Percentiles rank a stretch among this genome's conserved stretches.
These are phyloP conservation scores for Straminergon stramineum DNA, from an alignment of 225 moss, liverwort and hornwort species.

Conservation along the genomic window DNA sequence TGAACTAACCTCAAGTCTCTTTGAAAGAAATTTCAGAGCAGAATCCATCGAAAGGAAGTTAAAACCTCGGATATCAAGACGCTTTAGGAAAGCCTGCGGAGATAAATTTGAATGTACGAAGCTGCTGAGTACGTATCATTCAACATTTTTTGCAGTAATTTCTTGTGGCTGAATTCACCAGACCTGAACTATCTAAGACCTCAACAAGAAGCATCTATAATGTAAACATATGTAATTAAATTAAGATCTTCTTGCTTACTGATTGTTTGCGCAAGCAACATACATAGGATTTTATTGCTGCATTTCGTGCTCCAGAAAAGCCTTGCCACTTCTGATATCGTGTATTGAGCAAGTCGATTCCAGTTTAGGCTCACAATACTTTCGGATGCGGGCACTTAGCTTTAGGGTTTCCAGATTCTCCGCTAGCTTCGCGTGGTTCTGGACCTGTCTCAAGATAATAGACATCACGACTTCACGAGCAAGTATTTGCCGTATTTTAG, in stretches of 20 bases:
- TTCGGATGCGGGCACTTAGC: not conserved
- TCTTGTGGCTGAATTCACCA: not conserved
- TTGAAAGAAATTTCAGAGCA: not conserved
- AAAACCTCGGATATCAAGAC: not conserved
- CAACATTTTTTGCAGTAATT: not conserved
- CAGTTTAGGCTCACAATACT: not conserved
- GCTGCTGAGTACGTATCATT: not conserved
- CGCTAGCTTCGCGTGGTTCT: not conserved
- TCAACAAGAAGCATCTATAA: not conserved
- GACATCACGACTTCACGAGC: not conserved
- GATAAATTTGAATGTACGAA: not conserved
- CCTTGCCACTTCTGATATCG: not conserved
- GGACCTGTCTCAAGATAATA: not conserved
- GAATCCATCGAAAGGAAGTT: not conserved
- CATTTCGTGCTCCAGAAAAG: not conserved
- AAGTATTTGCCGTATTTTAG: not conserved
- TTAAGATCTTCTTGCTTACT: not conserved
- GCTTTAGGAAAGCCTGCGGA: not conserved
- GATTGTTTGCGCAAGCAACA: not conserved
- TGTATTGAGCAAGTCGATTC: not conserved
- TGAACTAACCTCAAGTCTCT: not conserved
- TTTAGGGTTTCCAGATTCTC: not conserved
- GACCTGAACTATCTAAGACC: not conserved
- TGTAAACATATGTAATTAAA: not conserved
- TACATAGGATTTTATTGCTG: too few relatives aligned